phyloP scores from a whole-genome alignment of 2,329 filamentous ascomycete genomes.

The Alternaria triticina region DNA sequence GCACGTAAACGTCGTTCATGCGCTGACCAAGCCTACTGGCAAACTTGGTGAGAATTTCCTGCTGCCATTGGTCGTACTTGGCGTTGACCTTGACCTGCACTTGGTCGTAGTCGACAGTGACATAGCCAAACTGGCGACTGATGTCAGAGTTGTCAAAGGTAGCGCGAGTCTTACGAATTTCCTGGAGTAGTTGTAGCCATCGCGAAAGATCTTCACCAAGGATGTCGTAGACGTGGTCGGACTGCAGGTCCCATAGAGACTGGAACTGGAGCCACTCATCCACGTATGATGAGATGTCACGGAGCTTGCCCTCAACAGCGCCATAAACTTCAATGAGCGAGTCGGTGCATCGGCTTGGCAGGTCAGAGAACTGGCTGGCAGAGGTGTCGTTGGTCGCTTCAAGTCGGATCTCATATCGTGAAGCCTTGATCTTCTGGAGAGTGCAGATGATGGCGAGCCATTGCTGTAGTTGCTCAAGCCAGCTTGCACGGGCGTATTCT shows the following conservation, averaged over 20 bases:
- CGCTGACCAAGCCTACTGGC: conserved; percentile 84
- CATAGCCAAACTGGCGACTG: conserved; percentile 88
- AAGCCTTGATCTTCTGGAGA: conserved; percentile 91
- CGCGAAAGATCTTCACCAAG: conserved; percentile 89
- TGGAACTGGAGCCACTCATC: conserved; percentile 99
- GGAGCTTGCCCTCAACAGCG: conserved; percentile 81
- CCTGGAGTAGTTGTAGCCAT: conserved; percentile 95
- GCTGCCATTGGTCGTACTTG: conserved; percentile 99
- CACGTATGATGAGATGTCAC: conserved; percentile 81
- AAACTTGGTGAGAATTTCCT: conserved; percentile 94
- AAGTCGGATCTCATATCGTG: conserved; percentile 88
- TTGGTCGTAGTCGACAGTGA: conserved; percentile 97
- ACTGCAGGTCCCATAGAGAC: conserved; percentile 96
- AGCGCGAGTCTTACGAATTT: conserved; percentile 91
- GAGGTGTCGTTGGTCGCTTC: conserved; percentile 68
- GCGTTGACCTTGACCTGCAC: conserved; percentile 98
- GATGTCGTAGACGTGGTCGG: conserved; percentile 91
- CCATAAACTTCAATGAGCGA: conserved; percentile 81
- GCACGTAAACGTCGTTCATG: conserved; percentile 90
- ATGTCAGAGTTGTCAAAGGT: conserved; percentile 98
- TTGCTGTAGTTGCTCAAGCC: conserved; percentile 89
- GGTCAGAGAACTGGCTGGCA: conserved; percentile 74
- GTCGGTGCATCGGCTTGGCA: conserved; percentile 82
- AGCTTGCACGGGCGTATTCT: conserved; percentile 88
- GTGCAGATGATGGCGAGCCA: conserved; percentile 95